These are phyloP conservation scores for Sphaerulina vaccinii DNA, from an alignment of 2,329 filamentous ascomycete species.

Conservation along the genomic window DNA sequence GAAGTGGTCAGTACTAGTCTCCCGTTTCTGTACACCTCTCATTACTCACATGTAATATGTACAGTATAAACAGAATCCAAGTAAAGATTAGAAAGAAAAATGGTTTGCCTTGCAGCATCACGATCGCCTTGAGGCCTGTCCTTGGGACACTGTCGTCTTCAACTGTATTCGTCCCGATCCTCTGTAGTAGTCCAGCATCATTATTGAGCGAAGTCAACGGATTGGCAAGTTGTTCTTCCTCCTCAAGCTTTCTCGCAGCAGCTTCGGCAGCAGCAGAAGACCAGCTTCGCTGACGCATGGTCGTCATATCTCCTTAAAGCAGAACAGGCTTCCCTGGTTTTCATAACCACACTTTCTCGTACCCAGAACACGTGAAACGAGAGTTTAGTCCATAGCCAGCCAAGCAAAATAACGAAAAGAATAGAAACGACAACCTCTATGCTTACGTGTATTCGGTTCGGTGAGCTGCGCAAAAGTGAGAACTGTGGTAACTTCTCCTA, in stretches of 20 bases:
- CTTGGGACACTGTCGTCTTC: not conserved
- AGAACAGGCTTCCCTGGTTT: not conserved
- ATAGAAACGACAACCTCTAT: not conserved
- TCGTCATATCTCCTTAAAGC: slow-evolving; percentile 3
- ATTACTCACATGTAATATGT: slow-evolving; percentile 15
- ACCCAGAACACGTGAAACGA: not conserved
- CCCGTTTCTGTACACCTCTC: not conserved
- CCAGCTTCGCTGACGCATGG: slow-evolving; percentile 14
- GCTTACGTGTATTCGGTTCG: too few relatives aligned
- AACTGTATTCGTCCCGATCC: not conserved
- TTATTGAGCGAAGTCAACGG: slow-evolving; percentile 1
- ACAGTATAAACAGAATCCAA: slow-evolving; percentile 14
- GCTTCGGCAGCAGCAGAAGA: slow-evolving; percentile 12
- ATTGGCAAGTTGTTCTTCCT: not conserved
- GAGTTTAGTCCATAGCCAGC: not conserved
- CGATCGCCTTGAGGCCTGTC: slow-evolving; percentile 13
- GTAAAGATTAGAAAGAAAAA: slow-evolving; percentile 14
- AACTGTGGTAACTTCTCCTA: not conserved
- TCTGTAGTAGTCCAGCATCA: not conserved
- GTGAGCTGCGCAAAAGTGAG: too few relatives aligned
- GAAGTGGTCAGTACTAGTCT: not conserved
- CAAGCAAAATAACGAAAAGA: not conserved
- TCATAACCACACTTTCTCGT: not conserved
- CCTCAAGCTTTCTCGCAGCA: not conserved
- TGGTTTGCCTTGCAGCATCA: slow-evolving; percentile 13